phyloP scores from a whole-genome alignment of 768 basidiomycete species.

The Tremella yokohamensis region DNA sequence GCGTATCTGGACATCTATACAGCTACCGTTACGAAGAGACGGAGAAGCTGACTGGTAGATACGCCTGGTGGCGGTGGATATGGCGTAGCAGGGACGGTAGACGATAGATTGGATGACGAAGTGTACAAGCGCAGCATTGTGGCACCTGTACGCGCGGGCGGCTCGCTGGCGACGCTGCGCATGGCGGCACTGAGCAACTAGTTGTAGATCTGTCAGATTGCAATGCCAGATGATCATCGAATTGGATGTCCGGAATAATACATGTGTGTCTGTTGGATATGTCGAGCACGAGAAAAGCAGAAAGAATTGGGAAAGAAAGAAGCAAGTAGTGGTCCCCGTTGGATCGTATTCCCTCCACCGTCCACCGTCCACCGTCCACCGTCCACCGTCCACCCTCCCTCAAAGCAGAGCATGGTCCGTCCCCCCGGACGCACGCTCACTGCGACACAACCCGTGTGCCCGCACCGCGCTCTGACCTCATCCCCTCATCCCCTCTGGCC shows the following conservation, averaged over 20 bases:
- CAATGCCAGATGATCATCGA: no score
- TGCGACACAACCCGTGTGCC: no score
- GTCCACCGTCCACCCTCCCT: no score
- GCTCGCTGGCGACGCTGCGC: constrained; percentile 18
- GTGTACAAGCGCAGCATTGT: constrained; percentile 21
- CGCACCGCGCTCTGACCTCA: not conserved
- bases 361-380: no score
- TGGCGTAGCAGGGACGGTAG: constrained; percentile 27
- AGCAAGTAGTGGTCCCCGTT: no score
- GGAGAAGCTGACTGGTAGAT: constrained; percentile 14
- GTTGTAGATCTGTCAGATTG: not conserved
- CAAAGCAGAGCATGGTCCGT: no score
- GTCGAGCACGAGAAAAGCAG: no score
- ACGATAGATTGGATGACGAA: constrained; percentile 23
- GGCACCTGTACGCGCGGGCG: constrained; percentile 15
- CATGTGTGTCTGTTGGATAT: no score
- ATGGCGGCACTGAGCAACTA: constrained; percentile 9
- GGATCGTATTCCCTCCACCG: no score
- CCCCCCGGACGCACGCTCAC: no score
- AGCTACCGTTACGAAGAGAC: not conserved
- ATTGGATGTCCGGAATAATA: no score
- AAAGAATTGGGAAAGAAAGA: no score
- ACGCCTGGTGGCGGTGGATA: constrained; percentile 41
- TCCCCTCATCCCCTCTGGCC: not conserved
- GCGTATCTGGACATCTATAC: constrained; percentile 2